These are phyloP conservation scores for Dryas drummondii DNA, from an alignment of 306 rosid species.

Conservation along the genomic window DNA sequence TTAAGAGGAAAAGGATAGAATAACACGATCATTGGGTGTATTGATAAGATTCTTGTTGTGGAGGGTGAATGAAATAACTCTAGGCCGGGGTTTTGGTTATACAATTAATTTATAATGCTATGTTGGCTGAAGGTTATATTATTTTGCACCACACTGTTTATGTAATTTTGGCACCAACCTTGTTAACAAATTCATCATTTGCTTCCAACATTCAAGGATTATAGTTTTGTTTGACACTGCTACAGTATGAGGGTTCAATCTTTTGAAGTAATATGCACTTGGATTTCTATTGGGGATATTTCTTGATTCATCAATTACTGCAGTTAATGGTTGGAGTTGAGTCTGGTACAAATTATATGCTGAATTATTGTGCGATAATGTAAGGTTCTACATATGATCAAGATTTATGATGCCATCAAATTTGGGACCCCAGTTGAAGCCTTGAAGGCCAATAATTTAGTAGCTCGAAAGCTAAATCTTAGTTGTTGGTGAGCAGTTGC, in stretches of 20 bases:
- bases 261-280: not conserved
- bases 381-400: not conserved
- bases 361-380: not conserved
- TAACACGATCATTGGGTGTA: not conserved
- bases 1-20: slow-evolving; percentile 21
- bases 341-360: not conserved
- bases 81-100: slow-evolving; percentile 23
- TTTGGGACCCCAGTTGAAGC: not conserved
- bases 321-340: not conserved
- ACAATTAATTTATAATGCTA: slow-evolving; percentile 20
- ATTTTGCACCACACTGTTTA: slow-evolving; percentile 35
- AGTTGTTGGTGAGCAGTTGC: not conserved
- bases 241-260: not conserved
- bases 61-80: slow-evolving; percentile 26
- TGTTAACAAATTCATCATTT: slow-evolving; percentile 12
- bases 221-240: slow-evolving; percentile 13
- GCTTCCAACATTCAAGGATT: not conserved
- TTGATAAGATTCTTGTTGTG: slow-evolving; percentile 28
- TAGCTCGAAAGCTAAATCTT: not conserved
- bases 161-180: slow-evolving; percentile 26
- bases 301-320: slow-evolving; percentile 4
- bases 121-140: slow-evolving; percentile 24
- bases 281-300: not conserved
- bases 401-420: not conserved
- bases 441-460: not conserved